phyloP scores from a whole-genome alignment of 257 asterid genomes.

The Gentiana straminea region DNA sequence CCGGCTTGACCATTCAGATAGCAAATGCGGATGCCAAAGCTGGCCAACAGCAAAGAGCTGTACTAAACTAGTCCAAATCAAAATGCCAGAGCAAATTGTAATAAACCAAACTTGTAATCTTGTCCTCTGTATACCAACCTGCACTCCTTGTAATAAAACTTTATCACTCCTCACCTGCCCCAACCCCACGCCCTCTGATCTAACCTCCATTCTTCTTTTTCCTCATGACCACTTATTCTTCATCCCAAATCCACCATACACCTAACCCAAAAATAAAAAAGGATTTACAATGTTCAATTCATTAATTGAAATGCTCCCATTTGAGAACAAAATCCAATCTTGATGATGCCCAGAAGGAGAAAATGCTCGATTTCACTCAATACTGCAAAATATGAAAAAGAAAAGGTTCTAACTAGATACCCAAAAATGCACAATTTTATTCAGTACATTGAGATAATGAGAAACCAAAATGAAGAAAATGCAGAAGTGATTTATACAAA shows the following conservation, averaged over 20 bases:
- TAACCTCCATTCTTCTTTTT: slow-evolving; percentile 28
- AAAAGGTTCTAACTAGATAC: background rate
- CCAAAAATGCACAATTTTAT: slow-evolving; percentile 1
- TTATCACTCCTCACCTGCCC: slow-evolving; percentile 40
- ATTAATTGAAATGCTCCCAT: slow-evolving; percentile 8
- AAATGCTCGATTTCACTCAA: slow-evolving; percentile 1
- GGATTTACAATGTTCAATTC: slow-evolving; percentile 5
- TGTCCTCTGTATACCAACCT: slow-evolving; percentile 52
- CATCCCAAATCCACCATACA: slow-evolving; percentile 30
- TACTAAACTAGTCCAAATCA: slow-evolving; percentile 89
- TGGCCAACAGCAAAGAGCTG: slow-evolving; percentile 74
- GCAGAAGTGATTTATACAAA: background rate
- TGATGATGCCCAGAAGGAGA: slow-evolving; percentile 6
- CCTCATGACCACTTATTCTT: slow-evolving; percentile 36
- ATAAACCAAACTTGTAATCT: slow-evolving; percentile 79
- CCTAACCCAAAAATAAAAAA: too few species aligned
- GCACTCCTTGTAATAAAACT: slow-evolving; percentile 45
- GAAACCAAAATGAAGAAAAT: slow-evolving; percentile 2
- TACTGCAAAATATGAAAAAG: background rate
- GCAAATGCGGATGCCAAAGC: slow-evolving; percentile 67
- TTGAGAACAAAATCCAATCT: slow-evolving; percentile 3
- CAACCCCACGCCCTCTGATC: slow-evolving; percentile 29
- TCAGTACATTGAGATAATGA: background rate
- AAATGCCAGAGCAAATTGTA: slow-evolving; percentile 79
- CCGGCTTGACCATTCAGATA: slow-evolving; percentile 25